These are phyloP conservation scores for Aspergillus aculeatus DNA, from an alignment of 2,329 filamentous ascomycete species.

Conservation along the genomic window DNA sequence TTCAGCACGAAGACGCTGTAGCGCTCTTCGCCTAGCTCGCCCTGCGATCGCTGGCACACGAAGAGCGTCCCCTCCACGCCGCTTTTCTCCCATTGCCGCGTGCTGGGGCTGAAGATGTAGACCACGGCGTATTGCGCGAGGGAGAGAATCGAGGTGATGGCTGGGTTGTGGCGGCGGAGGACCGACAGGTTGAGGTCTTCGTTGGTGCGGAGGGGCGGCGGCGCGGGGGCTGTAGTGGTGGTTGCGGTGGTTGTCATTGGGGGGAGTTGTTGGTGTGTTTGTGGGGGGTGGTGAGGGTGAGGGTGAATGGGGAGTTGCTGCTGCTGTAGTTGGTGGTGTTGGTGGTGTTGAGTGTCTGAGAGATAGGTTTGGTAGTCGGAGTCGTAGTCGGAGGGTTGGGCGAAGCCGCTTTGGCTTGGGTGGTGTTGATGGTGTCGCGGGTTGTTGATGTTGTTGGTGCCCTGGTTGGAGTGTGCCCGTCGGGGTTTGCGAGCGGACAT, in stretches of 20 bases:
- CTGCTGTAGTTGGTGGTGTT: constrained; percentile 9
- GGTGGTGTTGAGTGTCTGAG: constrained; percentile 34
- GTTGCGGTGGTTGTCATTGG: constrained; percentile 24
- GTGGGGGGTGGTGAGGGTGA: constrained; percentile 23
- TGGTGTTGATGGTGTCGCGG: constrained; percentile 18
- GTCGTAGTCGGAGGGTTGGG: constrained; percentile 58
- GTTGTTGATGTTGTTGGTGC: constrained; percentile 17
- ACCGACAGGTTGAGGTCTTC: constrained; percentile 86
- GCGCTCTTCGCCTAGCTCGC: constrained; percentile 46
- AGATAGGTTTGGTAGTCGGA: constrained; percentile 59
- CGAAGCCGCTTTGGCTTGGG: constrained; percentile 14
- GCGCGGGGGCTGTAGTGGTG: constrained; percentile 26
- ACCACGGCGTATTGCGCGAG: constrained; percentile 84
- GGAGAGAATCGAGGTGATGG: constrained; percentile 69
- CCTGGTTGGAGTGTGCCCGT: constrained; percentile 28
- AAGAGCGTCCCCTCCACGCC: constrained; percentile 87
- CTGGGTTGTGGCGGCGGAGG: constrained; percentile 75
- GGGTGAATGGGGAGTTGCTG: constrained; percentile 33
- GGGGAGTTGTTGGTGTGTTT: constrained; percentile 21
- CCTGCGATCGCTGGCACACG: constrained; percentile 64
- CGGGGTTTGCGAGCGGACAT: constrained; percentile 37
- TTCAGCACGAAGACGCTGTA: constrained; percentile 69
- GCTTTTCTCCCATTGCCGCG: constrained; percentile 76
- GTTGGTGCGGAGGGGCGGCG: constrained; percentile 62
- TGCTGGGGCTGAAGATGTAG: constrained; percentile 70